Percentiles rank a stretch among this genome's conserved stretches.
phyloP scores from a whole-genome alignment of 441 rosid genomes.

The Pelargonium citronellum region DNA sequence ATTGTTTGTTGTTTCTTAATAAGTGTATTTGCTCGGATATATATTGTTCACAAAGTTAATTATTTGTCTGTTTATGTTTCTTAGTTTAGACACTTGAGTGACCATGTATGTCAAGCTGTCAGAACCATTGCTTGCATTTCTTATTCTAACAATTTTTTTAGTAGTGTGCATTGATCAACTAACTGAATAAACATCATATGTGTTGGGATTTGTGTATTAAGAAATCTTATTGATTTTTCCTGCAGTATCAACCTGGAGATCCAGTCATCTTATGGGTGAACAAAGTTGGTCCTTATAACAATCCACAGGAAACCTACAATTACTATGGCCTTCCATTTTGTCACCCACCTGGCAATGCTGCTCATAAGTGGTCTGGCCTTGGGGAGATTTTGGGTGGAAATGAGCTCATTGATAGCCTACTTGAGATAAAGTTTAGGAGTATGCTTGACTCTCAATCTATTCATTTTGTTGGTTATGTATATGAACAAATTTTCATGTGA shows the following conservation, averaged over 20 bases:
- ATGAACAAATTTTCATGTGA: not conserved
- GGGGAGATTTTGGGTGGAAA: slow-evolving; percentile 99
- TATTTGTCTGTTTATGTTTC: no score
- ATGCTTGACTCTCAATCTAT: slow-evolving; percentile 21
- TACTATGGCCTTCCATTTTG: slow-evolving; percentile 99
- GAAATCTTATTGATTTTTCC: slow-evolving; percentile 12
- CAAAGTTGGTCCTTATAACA: slow-evolving; percentile 97
- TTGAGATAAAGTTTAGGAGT: slow-evolving; percentile 79
- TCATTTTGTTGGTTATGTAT: slow-evolving; percentile 11
- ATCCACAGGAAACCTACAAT: slow-evolving; percentile 99
- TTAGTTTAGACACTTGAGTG: no score
- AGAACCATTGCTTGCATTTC: no score
- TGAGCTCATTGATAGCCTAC: slow-evolving; percentile 92
- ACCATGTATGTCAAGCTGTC: no score
- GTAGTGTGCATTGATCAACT: no score
- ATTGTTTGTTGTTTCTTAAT: no score
- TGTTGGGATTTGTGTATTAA: not conserved
- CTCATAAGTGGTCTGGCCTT: slow-evolving; percentile 99
- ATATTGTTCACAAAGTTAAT: no score
- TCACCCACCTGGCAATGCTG: slow-evolving; percentile 44
- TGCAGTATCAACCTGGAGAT: slow-evolving; percentile 80
- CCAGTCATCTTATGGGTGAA: slow-evolving; percentile 92
- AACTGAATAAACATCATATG: no score
- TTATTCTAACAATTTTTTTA: no score
- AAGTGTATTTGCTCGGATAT: no score